These are phyloP conservation scores for Rubia yunnanensis DNA, from an alignment of 257 asterid genomes.

Conservation along the genomic window DNA sequence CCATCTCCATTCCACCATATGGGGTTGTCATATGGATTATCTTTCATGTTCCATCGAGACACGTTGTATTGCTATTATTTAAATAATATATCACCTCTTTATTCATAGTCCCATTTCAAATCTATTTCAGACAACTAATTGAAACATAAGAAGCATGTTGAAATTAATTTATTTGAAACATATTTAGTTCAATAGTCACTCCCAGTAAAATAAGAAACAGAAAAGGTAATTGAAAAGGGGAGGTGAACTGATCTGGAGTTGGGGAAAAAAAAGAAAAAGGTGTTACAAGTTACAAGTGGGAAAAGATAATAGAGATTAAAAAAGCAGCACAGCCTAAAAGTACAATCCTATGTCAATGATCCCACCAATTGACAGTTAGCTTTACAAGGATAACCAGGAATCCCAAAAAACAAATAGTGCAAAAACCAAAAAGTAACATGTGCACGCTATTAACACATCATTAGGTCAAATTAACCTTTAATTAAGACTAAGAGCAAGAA, in stretches of 20 bases:
- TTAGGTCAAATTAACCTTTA: constrained; percentile 57
- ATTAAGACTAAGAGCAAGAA: constrained; percentile 10
- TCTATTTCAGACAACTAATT: neutral
- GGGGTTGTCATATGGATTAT: neutral
- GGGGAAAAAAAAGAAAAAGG: constrained; percentile 1
- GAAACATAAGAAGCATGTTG: no score
- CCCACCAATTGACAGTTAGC: constrained; percentile 36
- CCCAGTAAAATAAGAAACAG: neutral
- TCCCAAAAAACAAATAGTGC: constrained; percentile 44
- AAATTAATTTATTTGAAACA: neutral
- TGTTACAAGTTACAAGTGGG: neutral
- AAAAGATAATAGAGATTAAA: constrained; percentile 6
- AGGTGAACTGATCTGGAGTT: constrained; percentile 3
- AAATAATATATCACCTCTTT: neutral
- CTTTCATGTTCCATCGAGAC: neutral
- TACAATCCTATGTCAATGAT: constrained; percentile 33
- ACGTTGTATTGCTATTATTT: neutral
- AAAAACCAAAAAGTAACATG: constrained; percentile 19
- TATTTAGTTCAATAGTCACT: neutral
- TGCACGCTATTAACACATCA: constrained; percentile 40
- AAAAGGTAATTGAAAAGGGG: neutral
- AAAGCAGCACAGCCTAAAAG: constrained; percentile 23
- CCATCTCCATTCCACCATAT: neutral
- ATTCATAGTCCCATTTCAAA: neutral
- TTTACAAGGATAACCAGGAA: constrained; percentile 32